phyloP scores from a whole-genome alignment of 2,329 filamentous ascomycete species.

The Xylaria arbuscula region DNA sequence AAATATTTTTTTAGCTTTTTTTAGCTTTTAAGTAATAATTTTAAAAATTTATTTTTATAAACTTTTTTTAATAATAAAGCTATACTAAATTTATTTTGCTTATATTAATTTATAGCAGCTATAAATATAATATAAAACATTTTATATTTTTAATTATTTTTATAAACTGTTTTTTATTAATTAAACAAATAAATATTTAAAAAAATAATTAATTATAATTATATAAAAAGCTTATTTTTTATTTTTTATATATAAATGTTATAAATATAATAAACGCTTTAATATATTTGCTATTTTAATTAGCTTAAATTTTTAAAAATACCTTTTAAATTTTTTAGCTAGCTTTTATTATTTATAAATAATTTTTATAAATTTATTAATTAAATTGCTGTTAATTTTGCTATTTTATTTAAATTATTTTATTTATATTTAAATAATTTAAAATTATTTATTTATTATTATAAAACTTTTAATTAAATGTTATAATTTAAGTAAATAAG shows the following conservation, averaged over 20 bases:
- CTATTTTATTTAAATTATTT: neutral
- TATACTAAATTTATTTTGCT: neutral
- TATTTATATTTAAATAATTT: neutral
- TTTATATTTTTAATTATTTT: slow-evolving; percentile 2
- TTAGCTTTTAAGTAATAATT: neutral
- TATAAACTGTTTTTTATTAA: slow-evolving; percentile 5
- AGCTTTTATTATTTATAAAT: too few relatives aligned
- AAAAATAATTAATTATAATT: neutral
- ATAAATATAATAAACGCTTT: neutral
- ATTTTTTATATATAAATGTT: neutral
- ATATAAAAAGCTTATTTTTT: slow-evolving; percentile 2
- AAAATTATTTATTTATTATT: neutral
- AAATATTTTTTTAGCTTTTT: neutral
- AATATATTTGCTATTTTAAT: neutral
- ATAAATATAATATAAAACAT: slow-evolving; percentile 8
- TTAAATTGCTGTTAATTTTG: neutral
- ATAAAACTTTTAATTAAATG: neutral
- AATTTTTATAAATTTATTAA: neutral
- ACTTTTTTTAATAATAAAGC: neutral
- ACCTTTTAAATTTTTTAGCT: neutral
- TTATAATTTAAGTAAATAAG: too few relatives aligned
- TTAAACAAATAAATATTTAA: slow-evolving; percentile 1
- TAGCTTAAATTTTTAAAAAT: neutral
- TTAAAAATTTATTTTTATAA: neutral
- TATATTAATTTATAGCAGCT: neutral